These are phyloP conservation scores for Colletotrichum simmondsii DNA, from an alignment of 2,329 filamentous ascomycete genomes.

Conservation along the genomic window DNA sequence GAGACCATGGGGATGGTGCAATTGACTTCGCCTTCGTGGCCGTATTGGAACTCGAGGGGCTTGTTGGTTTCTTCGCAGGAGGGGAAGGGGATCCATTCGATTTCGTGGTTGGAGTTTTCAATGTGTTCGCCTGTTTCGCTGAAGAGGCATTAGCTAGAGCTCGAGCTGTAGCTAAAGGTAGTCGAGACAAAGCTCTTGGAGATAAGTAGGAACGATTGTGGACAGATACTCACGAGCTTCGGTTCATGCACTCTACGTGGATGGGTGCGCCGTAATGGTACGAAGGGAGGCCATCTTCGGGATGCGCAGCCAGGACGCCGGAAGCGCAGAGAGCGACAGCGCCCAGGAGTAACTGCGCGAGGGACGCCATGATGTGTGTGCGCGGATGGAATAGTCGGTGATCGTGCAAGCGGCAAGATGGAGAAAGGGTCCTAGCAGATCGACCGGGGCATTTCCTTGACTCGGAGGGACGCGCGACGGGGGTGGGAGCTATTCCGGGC, in stretches of 20 bases:
- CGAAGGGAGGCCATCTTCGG: constrained; percentile 62
- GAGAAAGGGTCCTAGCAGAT: constrained; percentile 5
- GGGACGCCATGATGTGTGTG: constrained; percentile 13
- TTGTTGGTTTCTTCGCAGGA: constrained; percentile 87
- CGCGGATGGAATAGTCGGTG: neutral
- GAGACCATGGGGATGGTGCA: constrained; percentile 83
- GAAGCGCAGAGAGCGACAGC: constrained; percentile 18
- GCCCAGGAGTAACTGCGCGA: constrained; percentile 17
- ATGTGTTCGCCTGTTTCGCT: constrained; percentile 93
- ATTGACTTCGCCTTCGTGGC: constrained; percentile 82
- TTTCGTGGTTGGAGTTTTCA: constrained; percentile 80
- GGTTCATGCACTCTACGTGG: constrained; percentile 78
- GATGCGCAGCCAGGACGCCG: constrained; percentile 41
- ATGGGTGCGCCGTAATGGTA: constrained; percentile 76
- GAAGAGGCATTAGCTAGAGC: neutral
- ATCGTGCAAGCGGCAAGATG: neutral
- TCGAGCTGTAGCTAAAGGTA: too few species aligned
- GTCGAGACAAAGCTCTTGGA: too few species aligned
- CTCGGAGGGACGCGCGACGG: constrained; percentile 18
- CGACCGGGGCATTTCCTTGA: constrained; percentile 30
- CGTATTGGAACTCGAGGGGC: constrained; percentile 88
- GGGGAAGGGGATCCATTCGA: constrained; percentile 93
- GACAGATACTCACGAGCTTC: constrained; percentile 65
- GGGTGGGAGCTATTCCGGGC: constrained; percentile 11
- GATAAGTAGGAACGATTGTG: fast-evolving